These are phyloP conservation scores for Erodium chrysanthum DNA, from an alignment of 441 rosid genomes.

Conservation along the genomic window DNA sequence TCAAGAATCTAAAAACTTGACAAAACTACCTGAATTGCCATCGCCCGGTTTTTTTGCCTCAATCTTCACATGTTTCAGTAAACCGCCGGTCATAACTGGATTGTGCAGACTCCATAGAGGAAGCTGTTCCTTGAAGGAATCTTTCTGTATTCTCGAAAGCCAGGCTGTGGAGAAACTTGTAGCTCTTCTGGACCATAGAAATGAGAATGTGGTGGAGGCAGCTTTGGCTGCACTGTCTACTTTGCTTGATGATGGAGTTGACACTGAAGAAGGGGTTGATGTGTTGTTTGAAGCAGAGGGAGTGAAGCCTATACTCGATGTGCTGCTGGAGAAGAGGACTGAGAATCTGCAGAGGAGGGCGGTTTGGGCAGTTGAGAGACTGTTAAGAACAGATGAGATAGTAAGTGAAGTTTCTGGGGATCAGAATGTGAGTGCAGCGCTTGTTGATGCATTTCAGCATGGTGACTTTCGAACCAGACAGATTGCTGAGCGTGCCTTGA, in stretches of 20 bases:
- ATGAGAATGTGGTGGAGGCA: constrained; percentile 77
- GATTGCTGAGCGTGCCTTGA: constrained; percentile 82
- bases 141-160: constrained; percentile 77
- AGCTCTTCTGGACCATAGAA: constrained; percentile 75
- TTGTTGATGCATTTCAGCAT: constrained; percentile 87
- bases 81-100: constrained; percentile 53
- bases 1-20: constrained; percentile 53
- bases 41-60: constrained; percentile 43
- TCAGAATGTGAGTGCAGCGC: constrained; percentile 67
- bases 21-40: constrained; percentile 62
- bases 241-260: constrained; percentile 64
- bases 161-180: constrained; percentile 74
- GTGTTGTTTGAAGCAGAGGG: constrained; percentile 60
- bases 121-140: constrained; percentile 60
- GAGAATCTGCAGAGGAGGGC: constrained; percentile 66
- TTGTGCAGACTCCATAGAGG: constrained; percentile 75
- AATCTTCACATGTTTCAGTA: constrained; percentile 65
- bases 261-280: constrained; percentile 60
- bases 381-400: constrained; percentile 67
- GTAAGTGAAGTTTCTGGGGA: constrained; percentile 65
- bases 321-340: constrained; percentile 52
- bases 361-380: constrained; percentile 85
- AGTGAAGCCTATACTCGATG: constrained; percentile 45
- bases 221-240: constrained; percentile 81
- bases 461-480: constrained; percentile 78